Base-by-base conservation (phyloP, 768 basidiomycete genomes). In the Podaxis pistillaris region DNA sequence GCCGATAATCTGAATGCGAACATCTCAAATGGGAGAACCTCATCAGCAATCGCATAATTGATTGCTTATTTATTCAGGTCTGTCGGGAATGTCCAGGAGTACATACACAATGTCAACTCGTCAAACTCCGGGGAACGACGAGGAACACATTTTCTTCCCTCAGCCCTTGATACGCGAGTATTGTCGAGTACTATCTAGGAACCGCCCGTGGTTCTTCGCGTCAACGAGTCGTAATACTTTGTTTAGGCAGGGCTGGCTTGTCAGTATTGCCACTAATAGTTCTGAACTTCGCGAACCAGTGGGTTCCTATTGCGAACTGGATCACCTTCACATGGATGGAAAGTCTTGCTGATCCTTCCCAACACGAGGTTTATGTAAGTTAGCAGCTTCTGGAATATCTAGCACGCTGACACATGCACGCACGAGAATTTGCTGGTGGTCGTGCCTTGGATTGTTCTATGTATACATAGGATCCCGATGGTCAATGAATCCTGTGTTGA, bases 221-320 rank as follows among this genome's bases (percentile, higher is more conserved):
- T 33, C 19, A 56, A 6, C 22, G 37, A 7, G n/a, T 12, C 19
- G 30, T 11, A 15, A 40, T 26, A n/a, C 30, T 38, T 22, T 41
- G 4, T 38, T 56, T 24, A 54, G 8, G 54, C 38, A 22, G 38
- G 38, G 54, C 2, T 54, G 54, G 54, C 17, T 56, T 40, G 54
- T 17, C 37, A 22, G 17, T 38, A 8, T 3, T 24, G 22, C 49
- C 12, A 44, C 41, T 15, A 50, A 28, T 50, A 28, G 24, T 22
- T 24, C 33, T 56, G 55, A 56, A 24, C 38, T 22, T 44, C 41
- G 24, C 26, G 56, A 57, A 57, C 56, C 56, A 57, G 36, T 28
- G n/a, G 56, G 26, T 57, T 44, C 22, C 22, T 22, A 19, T 24
- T 50, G 3, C 44, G 56, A 57, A 57, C 56, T 40, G 19, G 41